Evolutionary conservation across 306 rosid genomes (phyloP), one percentile per base, ranked within the genome.

Genomic region (Vigna nakashimae): DNA sequence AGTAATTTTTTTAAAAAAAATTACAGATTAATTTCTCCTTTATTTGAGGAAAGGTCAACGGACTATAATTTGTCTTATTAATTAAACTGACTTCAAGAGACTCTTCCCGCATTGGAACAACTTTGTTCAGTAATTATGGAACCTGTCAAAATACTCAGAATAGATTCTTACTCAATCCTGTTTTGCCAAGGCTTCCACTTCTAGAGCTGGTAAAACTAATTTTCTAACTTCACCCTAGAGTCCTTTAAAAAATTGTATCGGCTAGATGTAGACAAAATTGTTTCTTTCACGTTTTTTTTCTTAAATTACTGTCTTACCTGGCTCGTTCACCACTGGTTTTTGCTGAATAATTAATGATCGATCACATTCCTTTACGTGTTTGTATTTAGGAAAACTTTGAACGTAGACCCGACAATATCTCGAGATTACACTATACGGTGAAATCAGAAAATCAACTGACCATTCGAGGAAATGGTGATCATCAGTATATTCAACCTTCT

Each of bases 401-500:
- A 59, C 24, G 75, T 43, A 60, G 32, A 42, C 51, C 55, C 58
- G 9, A 78, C 43, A 12, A 22, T 55, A 34, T 22, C 28, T 36
- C 71, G 62, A 65, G 8, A 43, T 38, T 46, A 51, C 11, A 45
- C 64, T 63, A 14, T 30, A 64, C 5, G 38, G 38, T 34, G 38
- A 56, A 36, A 75, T 26, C 62, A 18, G 43, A 84, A 28, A 66
- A 81, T 53, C 59, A 74, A 79, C 14, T 1, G 40, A 81, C 49
- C 80, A 81, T 71, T 38, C 24, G 63, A 67, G 78, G 75, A 74
- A 74, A 40, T 46, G 85, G 63, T 18, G 53, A 79, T 45, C 26
- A 9, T 65, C 77, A 81, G 64, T 85, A 82, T 79, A 78, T 56
- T 68, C 64, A 79, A 36, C 42, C 73, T 52, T 71, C 82, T 74